Evolutionary conservation across 2,329 filamentous ascomycete genomes (phyloP).

Genomic region (Incumbomyces delicatus): DNA sequence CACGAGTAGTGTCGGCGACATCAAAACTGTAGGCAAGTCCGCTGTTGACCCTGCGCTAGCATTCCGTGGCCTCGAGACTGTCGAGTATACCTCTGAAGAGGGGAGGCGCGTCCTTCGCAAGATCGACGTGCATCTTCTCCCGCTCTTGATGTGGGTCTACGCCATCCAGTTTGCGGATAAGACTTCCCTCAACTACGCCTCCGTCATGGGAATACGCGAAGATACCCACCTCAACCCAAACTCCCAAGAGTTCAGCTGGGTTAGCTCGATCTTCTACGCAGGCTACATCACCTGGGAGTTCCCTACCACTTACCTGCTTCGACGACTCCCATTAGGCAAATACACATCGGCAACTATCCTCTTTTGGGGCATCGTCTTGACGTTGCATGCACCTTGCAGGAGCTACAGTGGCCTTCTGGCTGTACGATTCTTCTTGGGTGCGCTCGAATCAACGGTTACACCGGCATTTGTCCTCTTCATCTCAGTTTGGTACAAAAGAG

Average conservation of each 20-base stretch:
- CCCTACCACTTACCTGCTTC: conserved; percentile 47
- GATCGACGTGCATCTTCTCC: conserved; percentile 44
- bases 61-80: too few species aligned
- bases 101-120: conserved; percentile 14
- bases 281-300: conserved; percentile 48
- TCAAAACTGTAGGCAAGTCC: too few species aligned
- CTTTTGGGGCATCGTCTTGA: background rate
- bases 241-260: conserved; percentile 50
- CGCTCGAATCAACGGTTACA: conserved; percentile 40
- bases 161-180: conserved; percentile 51
- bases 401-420: conserved; percentile 35
- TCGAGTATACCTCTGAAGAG: background rate
- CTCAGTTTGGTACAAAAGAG: conserved; percentile 38
- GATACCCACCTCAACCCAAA: conserved; percentile 39
- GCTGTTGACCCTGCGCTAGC: too few species aligned
- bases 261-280: conserved; percentile 52
- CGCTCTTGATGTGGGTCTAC: conserved; percentile 45
- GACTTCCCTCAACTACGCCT: conserved; percentile 39
- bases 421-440: conserved; percentile 38
- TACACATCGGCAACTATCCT: conserved; percentile 35
- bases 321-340: conserved; percentile 43
- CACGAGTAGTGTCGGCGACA: too few species aligned
- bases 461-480: conserved; percentile 43
- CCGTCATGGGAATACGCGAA: conserved; percentile 40
- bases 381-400: background rate